These are phyloP conservation scores for Cladosporium austrohemisphaericum DNA, from an alignment of 2,329 filamentous ascomycete species.

Conservation along the genomic window DNA sequence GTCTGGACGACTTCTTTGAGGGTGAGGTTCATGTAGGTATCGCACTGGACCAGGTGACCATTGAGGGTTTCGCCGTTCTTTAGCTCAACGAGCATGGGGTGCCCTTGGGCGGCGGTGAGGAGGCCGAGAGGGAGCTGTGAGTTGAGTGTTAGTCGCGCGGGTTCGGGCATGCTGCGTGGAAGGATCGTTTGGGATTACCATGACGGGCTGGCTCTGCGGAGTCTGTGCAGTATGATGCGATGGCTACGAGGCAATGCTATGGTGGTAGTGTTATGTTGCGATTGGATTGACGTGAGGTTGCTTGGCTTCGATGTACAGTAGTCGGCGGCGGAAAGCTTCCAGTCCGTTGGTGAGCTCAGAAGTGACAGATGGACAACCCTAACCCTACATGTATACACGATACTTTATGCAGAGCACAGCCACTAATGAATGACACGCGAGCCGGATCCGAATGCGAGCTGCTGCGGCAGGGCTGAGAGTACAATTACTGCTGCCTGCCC, in stretches of 20 bases:
- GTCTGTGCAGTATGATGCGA: background rate
- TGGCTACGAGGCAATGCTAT: background rate
- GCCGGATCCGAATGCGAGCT: background rate
- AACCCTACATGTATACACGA: too few relatives aligned
- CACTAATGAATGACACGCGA: too few relatives aligned
- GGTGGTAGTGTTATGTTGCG: background rate
- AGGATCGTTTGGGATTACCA: conserved; percentile 22
- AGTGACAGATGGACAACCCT: too few relatives aligned
- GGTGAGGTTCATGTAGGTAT: conserved; percentile 99
- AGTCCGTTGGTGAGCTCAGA: too few relatives aligned
- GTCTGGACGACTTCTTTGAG: conserved; percentile 97
- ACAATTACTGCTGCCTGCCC: background rate
- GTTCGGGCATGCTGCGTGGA: too few relatives aligned
- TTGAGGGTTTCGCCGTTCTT: conserved; percentile 98
- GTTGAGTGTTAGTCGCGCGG: conserved; percentile 16
- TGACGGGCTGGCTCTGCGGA: conserved; percentile 11
- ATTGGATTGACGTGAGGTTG: conserved; percentile 7
- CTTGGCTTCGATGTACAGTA: conserved; percentile 4
- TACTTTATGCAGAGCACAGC: too few relatives aligned
- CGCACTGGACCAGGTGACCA: conserved; percentile 91
- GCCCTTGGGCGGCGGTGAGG: conserved; percentile 91
- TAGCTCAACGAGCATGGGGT: conserved; percentile 95
- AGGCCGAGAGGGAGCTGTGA: conserved; percentile 66
- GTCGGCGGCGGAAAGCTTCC: too few relatives aligned
- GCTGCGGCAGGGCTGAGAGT: background rate